phyloP scores from a whole-genome alignment of 257 asterid genomes.

The Nicotiana tabacum region DNA sequence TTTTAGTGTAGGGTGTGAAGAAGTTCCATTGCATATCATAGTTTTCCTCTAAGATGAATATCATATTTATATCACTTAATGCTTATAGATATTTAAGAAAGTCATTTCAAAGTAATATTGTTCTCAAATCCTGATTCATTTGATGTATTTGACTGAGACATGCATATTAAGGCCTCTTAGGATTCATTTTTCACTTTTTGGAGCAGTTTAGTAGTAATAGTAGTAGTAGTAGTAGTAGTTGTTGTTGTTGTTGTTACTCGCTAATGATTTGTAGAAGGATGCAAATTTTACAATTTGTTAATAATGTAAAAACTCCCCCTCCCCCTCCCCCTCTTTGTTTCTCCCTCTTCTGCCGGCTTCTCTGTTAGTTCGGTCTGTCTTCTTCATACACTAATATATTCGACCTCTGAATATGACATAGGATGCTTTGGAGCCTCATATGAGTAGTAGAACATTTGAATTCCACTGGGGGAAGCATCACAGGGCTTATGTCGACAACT shows the following conservation, averaged over 20 bases:
- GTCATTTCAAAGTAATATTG: background rate
- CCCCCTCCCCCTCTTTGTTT: background rate
- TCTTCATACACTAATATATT: background rate
- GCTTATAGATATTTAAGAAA: background rate
- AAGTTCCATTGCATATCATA: background rate
- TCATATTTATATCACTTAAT: background rate
- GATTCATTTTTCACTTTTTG: background rate
- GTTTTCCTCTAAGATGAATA: background rate
- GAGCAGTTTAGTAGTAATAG: background rate
- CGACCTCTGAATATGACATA: constrained; percentile 10
- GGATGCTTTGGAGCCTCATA: constrained; percentile 91
- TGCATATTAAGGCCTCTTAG: background rate
- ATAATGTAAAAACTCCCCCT: background rate
- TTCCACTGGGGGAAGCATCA: constrained; percentile 98
- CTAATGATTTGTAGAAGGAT: background rate
- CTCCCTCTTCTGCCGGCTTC: background rate
- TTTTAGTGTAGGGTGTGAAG: background rate
- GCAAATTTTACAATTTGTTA: background rate
- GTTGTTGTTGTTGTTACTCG: no score
- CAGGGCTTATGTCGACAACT: constrained; percentile 78
- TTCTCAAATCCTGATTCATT: background rate
- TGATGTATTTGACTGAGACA: background rate
- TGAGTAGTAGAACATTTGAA: constrained; percentile 83
- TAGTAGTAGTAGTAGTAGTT: background rate
- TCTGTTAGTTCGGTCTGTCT: background rate